Evolutionary conservation across 2,329 filamentous ascomycete genomes (phyloP), one percentile per base, ranked within the genome.

Genomic region (Paramyrothecium sp.): DNA sequence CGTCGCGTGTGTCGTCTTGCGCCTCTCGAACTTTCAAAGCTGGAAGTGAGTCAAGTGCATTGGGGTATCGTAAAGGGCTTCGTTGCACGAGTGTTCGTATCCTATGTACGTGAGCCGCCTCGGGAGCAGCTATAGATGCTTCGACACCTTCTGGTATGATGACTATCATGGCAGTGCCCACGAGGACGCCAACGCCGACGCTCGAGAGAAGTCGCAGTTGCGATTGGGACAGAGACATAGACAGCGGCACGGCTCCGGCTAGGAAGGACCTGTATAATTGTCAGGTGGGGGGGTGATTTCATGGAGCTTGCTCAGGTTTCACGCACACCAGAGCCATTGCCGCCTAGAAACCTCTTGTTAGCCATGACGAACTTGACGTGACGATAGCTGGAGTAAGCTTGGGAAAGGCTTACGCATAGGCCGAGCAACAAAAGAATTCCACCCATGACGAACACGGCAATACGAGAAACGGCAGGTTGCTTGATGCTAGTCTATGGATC

Each of bases 141-240:
- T 97, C 93, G 58, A 98, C 89, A 41, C 95, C 95, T 74, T 99
- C 95, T 1, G 95, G 95, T 67, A 99, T 97, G 69, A 99, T 98
- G 33, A 99, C 92, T 62, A 98, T 94, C 62, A 99, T 83, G 1
- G 94, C 94, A 26, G 95, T 98, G 38, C 95, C 95, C 17, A 99
- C 93, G 10, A 99, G 81, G 54, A 99, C 90, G 49, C 95, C 95
- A 73, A 97, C 92, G 54, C 95, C 95, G 71, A 98, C 85, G 57
- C 92, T 93, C 21, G 94, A 96, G 70, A 98, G 90, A 53, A 97
- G 79, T 69, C 94, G 89, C 57, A 98, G 79, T 73, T 97, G 92
- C 48, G 92, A 91, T 59, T 90, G 87, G 30, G 93, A 94, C 23
- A 99, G 83, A 57, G 89, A 86, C 80, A 99, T 91, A 57, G 92